Percentiles rank a stretch among this genome's conserved stretches.
Evolutionary conservation across 305 asterid species (phyloP).

Genomic region (Euphrasia arctica): DNA sequence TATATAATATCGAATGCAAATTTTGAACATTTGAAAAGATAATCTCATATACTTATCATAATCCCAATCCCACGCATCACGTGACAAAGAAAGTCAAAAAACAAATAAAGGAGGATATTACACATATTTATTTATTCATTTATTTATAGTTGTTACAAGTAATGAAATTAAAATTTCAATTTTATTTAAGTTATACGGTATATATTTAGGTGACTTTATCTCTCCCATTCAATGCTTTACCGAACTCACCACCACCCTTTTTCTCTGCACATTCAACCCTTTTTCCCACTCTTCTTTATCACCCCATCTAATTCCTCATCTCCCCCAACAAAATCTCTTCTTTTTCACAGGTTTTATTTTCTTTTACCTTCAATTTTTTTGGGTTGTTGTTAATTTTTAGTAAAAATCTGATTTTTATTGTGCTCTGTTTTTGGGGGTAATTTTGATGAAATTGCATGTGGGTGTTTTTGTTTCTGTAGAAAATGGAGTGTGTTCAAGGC

Average conservation of each 20-base stretch:
- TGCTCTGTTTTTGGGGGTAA: not conserved
- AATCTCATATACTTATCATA: not conserved
- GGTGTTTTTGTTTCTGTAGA: conserved; percentile 26
- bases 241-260: conserved; percentile 61
- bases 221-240: conserved; percentile 57
- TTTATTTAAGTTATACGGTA: conserved; percentile 1
- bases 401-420: not conserved
- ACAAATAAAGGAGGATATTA: not conserved
- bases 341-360: conserved; percentile 31
- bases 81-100: conserved; percentile 14
- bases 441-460: conserved; percentile 31
- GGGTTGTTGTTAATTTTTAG: not conserved
- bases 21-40: not conserved
- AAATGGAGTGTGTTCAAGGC: conserved; percentile 52
- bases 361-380: conserved; percentile 3
- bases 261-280: conserved; percentile 52
- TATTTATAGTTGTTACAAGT: not conserved
- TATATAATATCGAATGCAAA: conserved; percentile 14
- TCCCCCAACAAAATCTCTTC: conserved; percentile 21
- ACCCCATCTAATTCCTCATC: conserved; percentile 31
- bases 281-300: conserved; percentile 40
- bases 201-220: conserved; percentile 25
- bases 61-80: conserved; percentile 6
- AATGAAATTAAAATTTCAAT: not conserved
- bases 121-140: not conserved